These are phyloP conservation scores for Lasiosphaeria miniovina DNA, from an alignment of 495 filamentous ascomycete species.

Conservation along the genomic window DNA sequence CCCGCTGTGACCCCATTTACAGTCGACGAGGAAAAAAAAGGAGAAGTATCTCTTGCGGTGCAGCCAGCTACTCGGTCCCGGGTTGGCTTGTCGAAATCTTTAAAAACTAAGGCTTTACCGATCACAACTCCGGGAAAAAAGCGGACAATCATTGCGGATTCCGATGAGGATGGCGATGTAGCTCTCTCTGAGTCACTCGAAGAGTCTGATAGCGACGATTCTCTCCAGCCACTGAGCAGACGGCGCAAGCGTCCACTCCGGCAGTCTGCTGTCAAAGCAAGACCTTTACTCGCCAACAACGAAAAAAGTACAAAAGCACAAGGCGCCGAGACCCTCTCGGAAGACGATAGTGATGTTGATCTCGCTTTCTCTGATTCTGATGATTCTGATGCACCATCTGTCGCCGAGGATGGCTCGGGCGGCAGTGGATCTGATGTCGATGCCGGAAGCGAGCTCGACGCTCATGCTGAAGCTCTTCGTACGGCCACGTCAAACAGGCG, in stretches of 20 bases:
- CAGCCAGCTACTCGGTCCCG: background rate
- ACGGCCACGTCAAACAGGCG: constrained; percentile 20
- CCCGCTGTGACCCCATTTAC: constrained; percentile 9
- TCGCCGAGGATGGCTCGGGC: background rate
- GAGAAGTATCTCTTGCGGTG: background rate
- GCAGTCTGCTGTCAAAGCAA: constrained; percentile 1
- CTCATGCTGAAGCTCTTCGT: constrained; percentile 9
- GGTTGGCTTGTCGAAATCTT: no score
- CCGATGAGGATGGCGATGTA: constrained; percentile 11
- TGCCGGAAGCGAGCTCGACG: background rate
- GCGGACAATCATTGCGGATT: constrained; percentile 2
- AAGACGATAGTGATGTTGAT: constrained; percentile 8
- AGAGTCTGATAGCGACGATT: constrained; percentile 17
- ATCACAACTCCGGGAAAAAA: background rate
- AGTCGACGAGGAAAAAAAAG: constrained; percentile 7
- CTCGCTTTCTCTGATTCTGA: constrained; percentile 4
- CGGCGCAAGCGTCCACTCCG: constrained; percentile 2
- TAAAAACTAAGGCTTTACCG: background rate
- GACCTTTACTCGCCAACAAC: background rate
- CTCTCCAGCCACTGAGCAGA: constrained; percentile 4
- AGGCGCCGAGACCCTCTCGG: background rate
- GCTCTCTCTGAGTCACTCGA: background rate
- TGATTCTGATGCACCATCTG: constrained; percentile 8
- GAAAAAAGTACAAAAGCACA: background rate
- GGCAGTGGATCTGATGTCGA: constrained; percentile 10